Base-by-base conservation (phyloP, 2,329 filamentous ascomycete genomes). In the Beauveria sp. region DNA sequence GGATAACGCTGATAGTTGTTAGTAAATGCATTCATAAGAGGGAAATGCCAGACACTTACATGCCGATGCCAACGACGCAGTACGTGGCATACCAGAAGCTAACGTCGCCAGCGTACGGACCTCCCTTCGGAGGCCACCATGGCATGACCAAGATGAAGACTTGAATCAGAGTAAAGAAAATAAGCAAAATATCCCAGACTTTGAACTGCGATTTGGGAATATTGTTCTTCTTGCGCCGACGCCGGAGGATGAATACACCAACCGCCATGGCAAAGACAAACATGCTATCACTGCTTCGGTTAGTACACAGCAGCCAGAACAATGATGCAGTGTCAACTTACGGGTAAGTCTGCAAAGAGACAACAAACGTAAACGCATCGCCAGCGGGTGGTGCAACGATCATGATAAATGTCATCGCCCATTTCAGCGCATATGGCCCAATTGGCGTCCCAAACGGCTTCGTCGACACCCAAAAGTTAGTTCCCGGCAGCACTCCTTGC, bases 21-120 rank as follows among this genome's bases (percentile, higher is more conserved):
- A 62, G 58, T 24, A 18, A n/a, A 6, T 16, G 34, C 34, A 37
- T 5, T 37, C 16, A 2, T 6, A 6, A 37, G 34, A 16, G 12
- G 12, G 16, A 37, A 16, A 5, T 16, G 34, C 12, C 2, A 37
- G 2, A 16, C 2, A 81, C 83, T 77, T 75, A 86, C 82, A 89
- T 80, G 24, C 71, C 85, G 61, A 90, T 79, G 0, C 87, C 86
- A 0, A 84, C 80, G 0, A 85, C 81, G 22, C 82, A 80, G 66
- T 90, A 90, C 0, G 86, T 90, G 1, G 79, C 87, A 64, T 90
- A 91, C 83, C 84, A 91, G 71, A 91, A 91, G 58, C 82, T 87
- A 1, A 90, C 87, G 61, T 87, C 83, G 0, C 86, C 87, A 0
- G 80, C 83, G 40, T 81, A 79, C 0, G 75, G 75, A 0, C 87